phyloP scores from a whole-genome alignment of 2,329 filamentous ascomycete species.

The Penicillium janthinellum region DNA sequence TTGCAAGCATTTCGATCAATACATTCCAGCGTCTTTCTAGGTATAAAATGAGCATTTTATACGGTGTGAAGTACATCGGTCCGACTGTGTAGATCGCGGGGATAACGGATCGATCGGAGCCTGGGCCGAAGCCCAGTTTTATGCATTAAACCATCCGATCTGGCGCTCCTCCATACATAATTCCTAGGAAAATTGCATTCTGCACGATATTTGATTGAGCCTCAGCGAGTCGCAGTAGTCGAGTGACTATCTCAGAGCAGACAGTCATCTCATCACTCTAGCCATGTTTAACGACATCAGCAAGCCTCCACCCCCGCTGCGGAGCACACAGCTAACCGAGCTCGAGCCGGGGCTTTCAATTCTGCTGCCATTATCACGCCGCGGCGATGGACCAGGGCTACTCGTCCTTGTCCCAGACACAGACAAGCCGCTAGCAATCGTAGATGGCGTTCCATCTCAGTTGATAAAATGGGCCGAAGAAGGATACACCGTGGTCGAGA shows the following conservation, averaged over 20 bases:
- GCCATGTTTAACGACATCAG: constrained; percentile 6
- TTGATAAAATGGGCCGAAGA: constrained; percentile 2
- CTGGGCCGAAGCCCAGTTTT: not conserved
- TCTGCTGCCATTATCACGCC: not conserved
- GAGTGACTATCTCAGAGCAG: not conserved
- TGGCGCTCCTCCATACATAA: not conserved
- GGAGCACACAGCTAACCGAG: not conserved
- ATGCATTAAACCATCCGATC: not conserved
- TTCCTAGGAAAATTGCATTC: too few relatives aligned
- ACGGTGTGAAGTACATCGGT: too few relatives aligned
- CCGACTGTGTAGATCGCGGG: too few relatives aligned
- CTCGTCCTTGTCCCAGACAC: not conserved
- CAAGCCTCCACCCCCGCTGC: constrained; percentile 1
- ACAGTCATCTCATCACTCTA: not conserved
- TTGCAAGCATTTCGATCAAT: too few relatives aligned
- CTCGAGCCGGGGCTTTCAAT: not conserved
- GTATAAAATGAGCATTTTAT: too few relatives aligned
- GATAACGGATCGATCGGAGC: too few relatives aligned
- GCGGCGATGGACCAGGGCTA: not conserved
- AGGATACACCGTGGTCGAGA: not conserved
- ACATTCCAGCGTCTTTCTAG: too few relatives aligned
- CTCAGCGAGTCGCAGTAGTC: not conserved
- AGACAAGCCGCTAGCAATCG: not conserved
- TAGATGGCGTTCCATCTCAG: not conserved
- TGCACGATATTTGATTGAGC: too few relatives aligned